Base-by-base conservation (phyloP, 208 protist species). In the Leishmania amazonensis region DNA sequence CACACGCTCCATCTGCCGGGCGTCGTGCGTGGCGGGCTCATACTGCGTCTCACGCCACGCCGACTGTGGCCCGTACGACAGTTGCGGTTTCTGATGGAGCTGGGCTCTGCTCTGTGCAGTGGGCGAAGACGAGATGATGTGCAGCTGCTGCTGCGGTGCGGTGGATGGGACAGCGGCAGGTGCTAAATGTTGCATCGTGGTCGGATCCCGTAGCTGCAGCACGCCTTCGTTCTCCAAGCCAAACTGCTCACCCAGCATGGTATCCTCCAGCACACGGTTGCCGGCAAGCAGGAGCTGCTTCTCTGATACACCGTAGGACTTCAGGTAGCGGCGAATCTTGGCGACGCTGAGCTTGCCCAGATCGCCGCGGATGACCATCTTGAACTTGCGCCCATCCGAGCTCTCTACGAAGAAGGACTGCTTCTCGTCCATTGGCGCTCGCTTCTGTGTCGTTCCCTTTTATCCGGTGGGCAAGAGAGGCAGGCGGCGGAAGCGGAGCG, bases 351-450 rank as follows among this genome's bases (percentile, higher is more conserved):
- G 83, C 80, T 89, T 89, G 45, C 87, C 88, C 49, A 96, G 86
- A 74, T 94, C 90, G 28, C 94, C 94, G 60, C 89, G 86, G 62
- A 97, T 96, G 65, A 97, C 94, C 90, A 97, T 95, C 80, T 95
- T 95, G 81, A 95, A 96, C 76, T 89, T 93, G n/a, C 91, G 87
- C 3, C 94, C 92, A 88, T 97, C 94, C 3, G 71, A 78, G 58
- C 87, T 83, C 79, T 93, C 84, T 45, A 97, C 94, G 81, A 92
- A 95, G 64, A 96, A 96, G 24, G 79, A 76, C 78, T 92, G 85
- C 78, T 93, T 93, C 31, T 93, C 90, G 21, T 92, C 89, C 79
- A 83, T 86, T n/a, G 31, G 67, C 24, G 17, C 4, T 1, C 9
- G 19, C 6, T 42, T 51, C 3, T 40, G 28, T 19, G 62, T 13